Evolutionary conservation across 1,139 yeast species (phyloP), one percentile per base, ranked within the genome.

Genomic region (Hanseniaspora uvarum): DNA sequence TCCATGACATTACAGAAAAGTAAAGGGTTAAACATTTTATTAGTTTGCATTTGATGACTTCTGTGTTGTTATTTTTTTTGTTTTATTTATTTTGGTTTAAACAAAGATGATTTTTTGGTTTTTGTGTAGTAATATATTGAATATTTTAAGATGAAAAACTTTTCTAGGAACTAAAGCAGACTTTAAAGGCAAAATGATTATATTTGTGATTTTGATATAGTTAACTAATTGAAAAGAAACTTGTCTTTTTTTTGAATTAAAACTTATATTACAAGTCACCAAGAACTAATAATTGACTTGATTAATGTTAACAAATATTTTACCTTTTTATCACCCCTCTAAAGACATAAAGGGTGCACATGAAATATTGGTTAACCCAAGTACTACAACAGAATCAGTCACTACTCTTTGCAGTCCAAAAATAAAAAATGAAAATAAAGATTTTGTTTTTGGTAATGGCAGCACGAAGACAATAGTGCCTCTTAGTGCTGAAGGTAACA

Each of bases 1-100:
- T 89, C 86, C 76, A 80, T 44, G 78, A 78, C 55, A 70, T 77
- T 1, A 59, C 26, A 16, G 30, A 41, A 14, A 28, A 36, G n/a
- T 43, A 19, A 23, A 19, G 10, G 6, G 2, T 7, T 16, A 8
- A 16, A 7, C 21, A 33, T 18, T 4, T 16, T 5, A 31, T 36
- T 8, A 16, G 14, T 10, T 36, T 14, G 30, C 24, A n/a, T n/a
- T n/a, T n/a, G n/a, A n/a, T n/a, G n/a, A n/a, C n/a, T n/a, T 34
- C 21, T 10, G 7, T 2, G 31, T 12, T 2, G 11, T 28, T 10
- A 6, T 10, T 4, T 4, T 28, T 10, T 10, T 28, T 28, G 31
- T 12, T 28, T 28, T 28, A 10, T 10, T 28, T 28, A 10, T 28
- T 28, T 6, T 4, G 7, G 11, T 10, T 10, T 10, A 28, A 28